Evolutionary conservation across 2,329 filamentous ascomycete species (phyloP), one percentile per base, ranked within the genome.

Genomic region (Allantophomopsis cytisporea): DNA sequence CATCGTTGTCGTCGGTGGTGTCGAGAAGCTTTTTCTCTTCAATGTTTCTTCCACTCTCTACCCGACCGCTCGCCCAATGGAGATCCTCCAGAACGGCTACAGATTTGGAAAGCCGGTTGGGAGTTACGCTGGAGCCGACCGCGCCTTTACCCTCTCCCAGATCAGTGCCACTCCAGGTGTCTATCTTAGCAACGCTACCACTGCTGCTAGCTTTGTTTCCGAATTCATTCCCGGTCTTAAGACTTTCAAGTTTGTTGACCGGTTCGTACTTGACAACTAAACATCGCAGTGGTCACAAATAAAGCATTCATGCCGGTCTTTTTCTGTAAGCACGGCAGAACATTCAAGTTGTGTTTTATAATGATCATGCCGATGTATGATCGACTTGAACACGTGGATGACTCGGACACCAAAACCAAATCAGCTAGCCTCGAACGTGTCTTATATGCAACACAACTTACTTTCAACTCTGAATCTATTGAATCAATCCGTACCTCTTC

Each of bases 201-300:
- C 58, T 4, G 55, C 61, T 1, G 54, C 56, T 2, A 50, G 44
- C 0, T 55, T 77, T 37, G 65, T 64, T 0, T 49, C 55, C 3
- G 49, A 56, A 1, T 50, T 83, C n/a, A 64, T 69, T 56, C 64
- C 70, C 2, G 80, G 78, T 0, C 58, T 85, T 48, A 65, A 63
- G 41, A 70, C 60, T 2, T 85, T 80, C 47, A 80, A 74, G 61
- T 83, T 83, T 50, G 61, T 76, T 28, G 68, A 73, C 44, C 65
- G 79, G 3, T 83, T 80, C 50, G 63, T 74, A 1, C 36, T 74
- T 45, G 79, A 83, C 40, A 5, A 34, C 14, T 34, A 13, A n/a
- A 18, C n/a, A 3, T 28, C 10, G 5, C 11, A 8, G 23, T 28
- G 10, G 11, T 28, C 3, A 10, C 3, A 10, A 28, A 28, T 28